Evolutionary conservation across 1,284 basidiomycete genomes (phyloP).

Genomic region (Somion occarium): DNA sequence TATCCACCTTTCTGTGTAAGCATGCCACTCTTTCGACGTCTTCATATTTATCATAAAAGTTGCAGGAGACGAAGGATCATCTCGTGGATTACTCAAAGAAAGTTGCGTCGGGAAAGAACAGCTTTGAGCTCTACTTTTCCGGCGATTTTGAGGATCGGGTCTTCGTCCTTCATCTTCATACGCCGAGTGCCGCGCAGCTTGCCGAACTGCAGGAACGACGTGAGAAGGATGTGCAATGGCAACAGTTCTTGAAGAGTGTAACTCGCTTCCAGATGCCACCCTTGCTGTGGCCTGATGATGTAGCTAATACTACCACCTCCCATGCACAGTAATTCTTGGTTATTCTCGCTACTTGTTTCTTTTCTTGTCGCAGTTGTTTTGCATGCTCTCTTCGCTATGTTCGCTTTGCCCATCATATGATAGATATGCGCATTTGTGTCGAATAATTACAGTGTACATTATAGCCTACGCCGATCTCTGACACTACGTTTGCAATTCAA

Average conservation of each 20-base stretch:
- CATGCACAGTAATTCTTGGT: neutral
- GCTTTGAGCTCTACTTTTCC: conserved; percentile 9
- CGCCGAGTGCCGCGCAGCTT: conserved; percentile 11
- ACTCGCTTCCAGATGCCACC: neutral
- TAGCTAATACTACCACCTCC: neutral
- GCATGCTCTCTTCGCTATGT: neutral
- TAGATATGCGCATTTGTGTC: no score
- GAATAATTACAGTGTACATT: no score
- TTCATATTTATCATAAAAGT: neutral
- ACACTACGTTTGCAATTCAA: no score
- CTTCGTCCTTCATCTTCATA: conserved; percentile 14
- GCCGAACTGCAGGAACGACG: conserved; percentile 8
- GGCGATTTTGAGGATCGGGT: conserved; percentile 10
- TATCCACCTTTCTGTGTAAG: neutral
- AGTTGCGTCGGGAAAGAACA: conserved; percentile 11
- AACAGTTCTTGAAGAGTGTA: conserved; percentile 4
- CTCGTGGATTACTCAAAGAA: conserved; percentile 13
- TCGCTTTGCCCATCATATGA: no score
- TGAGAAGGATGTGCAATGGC: conserved; percentile 9
- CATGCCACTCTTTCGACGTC: neutral
- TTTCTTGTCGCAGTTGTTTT: neutral
- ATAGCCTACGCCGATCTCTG: no score
- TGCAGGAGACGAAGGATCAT: conserved; percentile 6
- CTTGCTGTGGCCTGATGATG: neutral
- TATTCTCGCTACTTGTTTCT: neutral